A percentile compares a stretch with the other conserved stretches of the same genome.
phyloP scores from a whole-genome alignment of 805 yeast genomes.

The Yarrowia deformans region DNA sequence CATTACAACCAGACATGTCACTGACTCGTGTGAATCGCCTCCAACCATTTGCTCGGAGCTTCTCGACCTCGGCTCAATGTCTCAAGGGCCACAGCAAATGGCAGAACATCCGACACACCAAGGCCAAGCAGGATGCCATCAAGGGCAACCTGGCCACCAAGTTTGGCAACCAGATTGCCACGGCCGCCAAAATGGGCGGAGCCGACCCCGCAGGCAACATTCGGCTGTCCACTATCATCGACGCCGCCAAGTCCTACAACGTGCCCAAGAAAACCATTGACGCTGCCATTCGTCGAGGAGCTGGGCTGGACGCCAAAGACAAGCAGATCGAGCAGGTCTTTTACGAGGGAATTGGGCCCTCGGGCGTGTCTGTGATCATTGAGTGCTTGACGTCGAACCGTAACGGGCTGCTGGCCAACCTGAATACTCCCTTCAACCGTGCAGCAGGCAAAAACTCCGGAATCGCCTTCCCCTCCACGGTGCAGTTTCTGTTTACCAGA shows the following conservation, averaged over 20 bases:
- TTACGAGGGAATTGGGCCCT: constrained; percentile 93
- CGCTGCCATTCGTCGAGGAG: constrained; percentile 83
- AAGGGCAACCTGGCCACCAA: constrained; percentile 73
- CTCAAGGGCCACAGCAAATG: constrained; percentile 92
- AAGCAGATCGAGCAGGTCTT: constrained; percentile 57
- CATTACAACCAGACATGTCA: constrained; percentile 1
- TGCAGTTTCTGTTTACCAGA: constrained; percentile 76
- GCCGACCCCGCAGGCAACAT: constrained; percentile 67
- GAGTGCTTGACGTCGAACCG: constrained; percentile 91
- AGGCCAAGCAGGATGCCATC: constrained; percentile 88
- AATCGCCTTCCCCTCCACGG: constrained; percentile 72
- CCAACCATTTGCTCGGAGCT: constrained; percentile 1
- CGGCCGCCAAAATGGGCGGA: constrained; percentile 74
- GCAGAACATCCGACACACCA: constrained; percentile 93
- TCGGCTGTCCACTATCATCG: constrained; percentile 73
- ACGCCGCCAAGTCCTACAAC: constrained; percentile 75
- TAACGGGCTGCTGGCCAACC: constrained; percentile 76
- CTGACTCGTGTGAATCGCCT: constrained; percentile 1
- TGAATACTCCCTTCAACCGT: constrained; percentile 77
- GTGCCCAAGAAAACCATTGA: constrained; percentile 87
- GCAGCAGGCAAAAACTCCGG: constrained; percentile 52
- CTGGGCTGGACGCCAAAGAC: constrained; percentile 62
- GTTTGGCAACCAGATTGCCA: constrained; percentile 73
- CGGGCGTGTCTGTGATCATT: constrained; percentile 84
- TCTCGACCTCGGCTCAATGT: constrained; percentile 28